A percentile compares a stretch with the other conserved stretches of the same genome.
Evolutionary conservation across 495 filamentous ascomycete species (phyloP).

Genomic region (Penicillium daleae): DNA sequence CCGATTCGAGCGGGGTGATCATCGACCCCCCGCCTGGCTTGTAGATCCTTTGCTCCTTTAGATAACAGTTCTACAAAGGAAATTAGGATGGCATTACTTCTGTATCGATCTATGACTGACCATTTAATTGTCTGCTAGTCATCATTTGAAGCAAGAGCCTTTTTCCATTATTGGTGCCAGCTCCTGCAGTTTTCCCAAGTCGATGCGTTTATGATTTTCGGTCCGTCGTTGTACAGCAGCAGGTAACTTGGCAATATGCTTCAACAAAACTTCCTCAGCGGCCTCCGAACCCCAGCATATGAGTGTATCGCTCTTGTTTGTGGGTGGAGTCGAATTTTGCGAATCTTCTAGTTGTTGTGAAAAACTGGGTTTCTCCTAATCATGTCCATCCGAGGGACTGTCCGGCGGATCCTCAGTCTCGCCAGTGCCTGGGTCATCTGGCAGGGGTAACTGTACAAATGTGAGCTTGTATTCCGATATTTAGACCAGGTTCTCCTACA

Average conservation of each 20-base stretch:
- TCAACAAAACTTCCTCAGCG: not conserved
- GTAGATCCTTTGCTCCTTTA: not conserved
- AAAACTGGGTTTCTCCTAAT: too few species aligned
- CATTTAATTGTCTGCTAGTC: not conserved
- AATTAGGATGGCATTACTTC: not conserved
- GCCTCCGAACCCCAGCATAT: not conserved
- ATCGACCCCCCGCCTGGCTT: not conserved
- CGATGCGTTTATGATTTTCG: not conserved
- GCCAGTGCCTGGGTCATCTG: too few species aligned
- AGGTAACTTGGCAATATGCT: not conserved
- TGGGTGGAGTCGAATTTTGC: not conserved
- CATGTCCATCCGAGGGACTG: too few species aligned
- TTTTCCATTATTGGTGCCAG: not conserved
- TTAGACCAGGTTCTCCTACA: too few species aligned
- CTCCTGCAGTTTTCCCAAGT: not conserved
- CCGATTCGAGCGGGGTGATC: constrained; percentile 1
- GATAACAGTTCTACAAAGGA: not conserved
- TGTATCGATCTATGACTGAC: not conserved
- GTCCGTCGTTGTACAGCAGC: not conserved
- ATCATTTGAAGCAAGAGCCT: not conserved
- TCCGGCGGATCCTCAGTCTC: too few species aligned
- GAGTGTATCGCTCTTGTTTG: not conserved
- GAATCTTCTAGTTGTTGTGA: too few species aligned
- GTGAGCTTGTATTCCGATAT: too few species aligned
- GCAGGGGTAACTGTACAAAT: too few species aligned